A percentile compares a stretch with the other conserved stretches of the same genome.
phyloP scores from a whole-genome alignment of 1,284 basidiomycete species.

The Rhodotorula sp. region DNA sequence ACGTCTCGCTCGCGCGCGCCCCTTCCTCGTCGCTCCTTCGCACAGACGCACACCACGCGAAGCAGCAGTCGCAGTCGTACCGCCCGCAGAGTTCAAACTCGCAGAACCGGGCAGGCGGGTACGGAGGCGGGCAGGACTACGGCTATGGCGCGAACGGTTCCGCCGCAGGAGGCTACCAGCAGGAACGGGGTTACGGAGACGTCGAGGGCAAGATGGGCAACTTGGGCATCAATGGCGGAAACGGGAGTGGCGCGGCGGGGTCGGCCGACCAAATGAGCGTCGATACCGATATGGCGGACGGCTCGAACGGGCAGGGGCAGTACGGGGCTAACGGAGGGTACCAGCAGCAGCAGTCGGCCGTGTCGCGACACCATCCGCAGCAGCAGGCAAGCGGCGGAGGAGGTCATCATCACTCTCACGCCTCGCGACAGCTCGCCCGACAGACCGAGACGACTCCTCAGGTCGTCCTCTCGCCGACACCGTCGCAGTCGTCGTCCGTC shows the following conservation, averaged over 20 bases:
- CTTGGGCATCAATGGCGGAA: constrained; percentile 21
- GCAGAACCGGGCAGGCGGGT: background rate
- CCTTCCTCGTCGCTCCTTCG: background rate
- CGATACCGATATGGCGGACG: constrained; percentile 4
- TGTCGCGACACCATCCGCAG: constrained; percentile 22
- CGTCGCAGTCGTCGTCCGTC: constrained; percentile 37
- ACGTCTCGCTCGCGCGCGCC: background rate
- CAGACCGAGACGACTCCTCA: constrained; percentile 19
- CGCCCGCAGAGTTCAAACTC: constrained; percentile 13
- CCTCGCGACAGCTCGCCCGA: constrained; percentile 10
- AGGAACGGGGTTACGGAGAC: constrained; percentile 11
- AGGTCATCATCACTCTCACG: constrained; percentile 16
- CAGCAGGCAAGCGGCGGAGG: constrained; percentile 8
- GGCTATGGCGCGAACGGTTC: constrained; percentile 17
- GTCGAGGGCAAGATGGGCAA: constrained; percentile 34
- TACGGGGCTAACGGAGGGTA: background rate
- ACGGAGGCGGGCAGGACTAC: constrained; percentile 8
- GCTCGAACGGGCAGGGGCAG: too few species aligned
- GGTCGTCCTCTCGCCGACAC: constrained; percentile 38
- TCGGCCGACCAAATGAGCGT: constrained; percentile 26
- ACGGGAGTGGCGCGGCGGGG: background rate
- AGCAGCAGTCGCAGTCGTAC: constrained; percentile 10
- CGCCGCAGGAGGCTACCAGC: background rate
- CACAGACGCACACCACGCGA: constrained; percentile 17
- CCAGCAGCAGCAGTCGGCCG: constrained; percentile 14